These are phyloP conservation scores for Plasmodium yoelii DNA, from an alignment of 169 alveolate species.

Conservation along the genomic window DNA sequence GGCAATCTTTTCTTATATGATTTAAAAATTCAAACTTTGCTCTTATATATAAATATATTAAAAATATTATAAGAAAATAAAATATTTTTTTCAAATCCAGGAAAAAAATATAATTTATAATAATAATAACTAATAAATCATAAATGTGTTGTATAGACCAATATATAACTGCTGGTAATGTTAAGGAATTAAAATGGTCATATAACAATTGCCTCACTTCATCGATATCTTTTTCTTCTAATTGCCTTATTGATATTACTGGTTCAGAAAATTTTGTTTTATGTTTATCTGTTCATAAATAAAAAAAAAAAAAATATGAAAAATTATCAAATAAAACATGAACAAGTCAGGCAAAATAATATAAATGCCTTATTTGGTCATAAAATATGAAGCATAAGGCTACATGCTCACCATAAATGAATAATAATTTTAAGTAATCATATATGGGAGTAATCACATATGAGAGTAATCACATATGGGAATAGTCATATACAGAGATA, in stretches of 20 bases:
- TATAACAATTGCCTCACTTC: slow-evolving; percentile 80
- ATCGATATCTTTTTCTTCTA: slow-evolving; percentile 78
- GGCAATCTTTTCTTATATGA: slow-evolving; percentile 89
- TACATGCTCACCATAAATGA: too few relatives aligned
- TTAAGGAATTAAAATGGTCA: slow-evolving; percentile 85
- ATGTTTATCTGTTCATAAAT: slow-evolving; percentile 52
- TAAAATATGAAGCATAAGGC: too few relatives aligned
- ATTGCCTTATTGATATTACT: slow-evolving; percentile 39
- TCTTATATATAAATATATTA: slow-evolving; percentile 87
- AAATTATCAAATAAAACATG: background rate
- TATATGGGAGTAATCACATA: background rate
- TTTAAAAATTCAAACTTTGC: slow-evolving; percentile 89
- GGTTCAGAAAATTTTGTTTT: slow-evolving; percentile 57
- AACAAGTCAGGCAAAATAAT: background rate
- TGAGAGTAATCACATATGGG: background rate
- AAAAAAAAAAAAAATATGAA: background rate
- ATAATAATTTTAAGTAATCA: background rate
- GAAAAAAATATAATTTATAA: slow-evolving; percentile 80
- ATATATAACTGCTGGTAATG: slow-evolving; percentile 84
- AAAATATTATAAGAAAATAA: slow-evolving; percentile 81
- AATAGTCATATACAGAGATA: background rate
- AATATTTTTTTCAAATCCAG: slow-evolving; percentile 82
- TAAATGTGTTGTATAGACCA: slow-evolving; percentile 87
- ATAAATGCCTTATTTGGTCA: background rate
- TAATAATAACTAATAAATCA: slow-evolving; percentile 83